phyloP scores from a whole-genome alignment of 2,329 filamentous ascomycete species.

The Pseudopyricularia cyperi region DNA sequence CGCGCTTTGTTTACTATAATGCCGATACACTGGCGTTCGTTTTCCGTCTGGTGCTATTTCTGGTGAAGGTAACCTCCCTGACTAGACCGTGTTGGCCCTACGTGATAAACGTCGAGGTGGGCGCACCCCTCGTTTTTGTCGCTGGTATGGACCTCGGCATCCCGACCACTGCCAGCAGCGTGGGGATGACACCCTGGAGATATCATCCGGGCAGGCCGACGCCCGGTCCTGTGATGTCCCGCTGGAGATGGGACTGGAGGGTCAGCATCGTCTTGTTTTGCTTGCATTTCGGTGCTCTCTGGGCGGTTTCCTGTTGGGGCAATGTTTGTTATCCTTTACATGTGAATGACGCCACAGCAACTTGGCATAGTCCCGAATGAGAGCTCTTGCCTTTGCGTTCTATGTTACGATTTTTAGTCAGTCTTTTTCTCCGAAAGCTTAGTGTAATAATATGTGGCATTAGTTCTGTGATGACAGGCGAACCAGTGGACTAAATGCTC shows the following conservation, averaged over 20 bases:
- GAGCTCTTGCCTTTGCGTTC: too few species aligned
- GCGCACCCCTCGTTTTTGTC: slow-evolving; percentile 54
- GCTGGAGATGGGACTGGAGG: slow-evolving; percentile 19
- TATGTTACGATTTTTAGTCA: too few species aligned
- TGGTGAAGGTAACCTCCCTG: slow-evolving; percentile 54
- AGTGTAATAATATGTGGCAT: too few species aligned
- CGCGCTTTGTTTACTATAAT: slow-evolving; percentile 16
- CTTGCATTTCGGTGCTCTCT: slow-evolving; percentile 21
- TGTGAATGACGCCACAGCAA: not conserved
- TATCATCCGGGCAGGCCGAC: not conserved
- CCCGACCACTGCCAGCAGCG: slow-evolving; percentile 9
- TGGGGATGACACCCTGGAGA: not conserved
- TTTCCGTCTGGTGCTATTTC: slow-evolving; percentile 48
- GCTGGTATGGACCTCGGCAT: slow-evolving; percentile 53
- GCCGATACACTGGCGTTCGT: slow-evolving; percentile 19
- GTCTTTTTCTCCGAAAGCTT: too few species aligned
- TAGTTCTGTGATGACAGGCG: too few species aligned
- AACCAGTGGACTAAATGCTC: too few species aligned
- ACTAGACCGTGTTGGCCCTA: slow-evolving; percentile 60
- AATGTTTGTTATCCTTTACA: not conserved
- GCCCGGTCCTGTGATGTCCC: not conserved
- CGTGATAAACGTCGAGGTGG: slow-evolving; percentile 48
- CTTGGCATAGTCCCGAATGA: not conserved
- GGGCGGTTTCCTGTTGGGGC: slow-evolving; percentile 6
- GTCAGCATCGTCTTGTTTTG: slow-evolving; percentile 17